These are phyloP conservation scores for Hyphodiscus sp. DNA, from an alignment of 2,329 filamentous ascomycete genomes.

Conservation along the genomic window DNA sequence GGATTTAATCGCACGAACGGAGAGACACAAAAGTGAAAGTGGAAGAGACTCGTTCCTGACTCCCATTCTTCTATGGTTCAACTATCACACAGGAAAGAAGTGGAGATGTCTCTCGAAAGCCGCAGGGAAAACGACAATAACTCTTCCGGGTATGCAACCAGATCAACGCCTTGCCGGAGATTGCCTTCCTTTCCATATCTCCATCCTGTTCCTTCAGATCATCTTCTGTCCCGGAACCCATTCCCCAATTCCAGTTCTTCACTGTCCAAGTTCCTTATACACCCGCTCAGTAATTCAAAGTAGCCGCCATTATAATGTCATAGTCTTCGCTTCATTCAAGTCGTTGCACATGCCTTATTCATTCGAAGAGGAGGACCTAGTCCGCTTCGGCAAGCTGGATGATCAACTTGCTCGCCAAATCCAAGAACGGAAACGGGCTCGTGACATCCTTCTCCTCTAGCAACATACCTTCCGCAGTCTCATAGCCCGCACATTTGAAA, in stretches of 20 bases:
- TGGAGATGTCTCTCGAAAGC: conserved; percentile 8
- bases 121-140: conserved; percentile 1
- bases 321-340: neutral
- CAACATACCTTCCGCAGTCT: conserved; percentile 65
- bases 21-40: neutral
- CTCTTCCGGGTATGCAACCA: conserved; percentile 13
- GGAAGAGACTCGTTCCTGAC: neutral
- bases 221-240: neutral
- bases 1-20: too few relatives aligned
- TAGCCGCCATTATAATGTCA: neutral
- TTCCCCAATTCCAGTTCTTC: neutral
- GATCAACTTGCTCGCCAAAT: conserved; percentile 86
- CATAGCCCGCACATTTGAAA: conserved; percentile 97
- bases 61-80: neutral
- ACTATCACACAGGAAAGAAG: conserved; percentile 7
- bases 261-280: neutral
- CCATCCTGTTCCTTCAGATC: neutral
- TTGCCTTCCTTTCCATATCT: conserved; percentile 1
- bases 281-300: neutral
- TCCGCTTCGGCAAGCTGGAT: conserved; percentile 86
- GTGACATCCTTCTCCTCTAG: conserved; percentile 92
- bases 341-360: neutral
- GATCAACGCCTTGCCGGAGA: conserved; percentile 12
- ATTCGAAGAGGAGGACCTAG: conserved; percentile 23
- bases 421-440: conserved; percentile 90